Percentiles rank a stretch among this genome's conserved stretches.
Conservation (phyloP, 306 rosid genomes). For the Corylus avellana region DNA sequence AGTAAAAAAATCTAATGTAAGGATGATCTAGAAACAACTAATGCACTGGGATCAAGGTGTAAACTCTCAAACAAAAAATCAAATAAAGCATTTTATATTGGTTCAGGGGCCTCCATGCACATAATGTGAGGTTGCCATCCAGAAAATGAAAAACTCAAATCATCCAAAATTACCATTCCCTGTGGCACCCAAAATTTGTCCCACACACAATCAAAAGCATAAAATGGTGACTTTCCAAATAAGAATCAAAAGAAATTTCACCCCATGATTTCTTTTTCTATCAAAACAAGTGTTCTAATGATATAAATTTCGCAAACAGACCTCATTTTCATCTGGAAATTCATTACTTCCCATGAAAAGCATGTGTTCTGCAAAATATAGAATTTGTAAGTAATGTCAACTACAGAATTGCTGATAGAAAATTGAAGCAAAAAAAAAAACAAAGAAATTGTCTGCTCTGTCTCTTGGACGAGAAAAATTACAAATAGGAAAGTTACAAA, state of each 20-base stretch:
- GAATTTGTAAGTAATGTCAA: slow-evolving; percentile 4
- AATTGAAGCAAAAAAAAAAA: not conserved
- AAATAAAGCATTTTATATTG: not conserved
- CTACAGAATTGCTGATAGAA: not conserved
- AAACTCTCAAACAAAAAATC: not conserved
- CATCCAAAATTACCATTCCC: not conserved
- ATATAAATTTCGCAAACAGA: slow-evolving; percentile 39
- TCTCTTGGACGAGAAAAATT: not conserved
- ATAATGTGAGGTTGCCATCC: not conserved
- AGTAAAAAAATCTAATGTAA: not conserved
- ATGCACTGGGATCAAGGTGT: slow-evolving; percentile 4
- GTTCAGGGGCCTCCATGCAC: not conserved
- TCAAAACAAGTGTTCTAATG: not conserved
- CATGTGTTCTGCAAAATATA: slow-evolving; percentile 83
- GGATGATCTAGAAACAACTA: not conserved
- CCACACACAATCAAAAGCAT: not conserved
- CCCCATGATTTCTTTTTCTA: not conserved
- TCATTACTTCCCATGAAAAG: slow-evolving; percentile 97
- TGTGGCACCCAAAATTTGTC: not conserved
- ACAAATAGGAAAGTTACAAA: not conserved
- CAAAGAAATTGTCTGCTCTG: no score
- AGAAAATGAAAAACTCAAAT: not conserved
- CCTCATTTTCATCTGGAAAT: slow-evolving; percentile 98
- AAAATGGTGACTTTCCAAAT: not conserved
- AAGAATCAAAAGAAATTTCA: not conserved